These are phyloP conservation scores for Mrakia hoshinonis DNA, from an alignment of 768 basidiomycete species.

Conservation along the genomic window DNA sequence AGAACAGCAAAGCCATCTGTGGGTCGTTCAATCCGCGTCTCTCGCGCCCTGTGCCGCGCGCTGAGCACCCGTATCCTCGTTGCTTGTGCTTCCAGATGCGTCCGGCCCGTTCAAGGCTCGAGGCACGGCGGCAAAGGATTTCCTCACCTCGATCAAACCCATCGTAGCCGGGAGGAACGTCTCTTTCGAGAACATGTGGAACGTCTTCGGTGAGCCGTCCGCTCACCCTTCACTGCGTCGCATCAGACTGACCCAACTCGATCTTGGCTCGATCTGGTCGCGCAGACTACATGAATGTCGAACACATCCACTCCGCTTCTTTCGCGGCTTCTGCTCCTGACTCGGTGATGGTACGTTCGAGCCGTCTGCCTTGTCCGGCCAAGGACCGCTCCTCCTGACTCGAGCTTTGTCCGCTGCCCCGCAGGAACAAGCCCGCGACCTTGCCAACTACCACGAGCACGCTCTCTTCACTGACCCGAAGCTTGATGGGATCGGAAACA, in stretches of 20 bases:
- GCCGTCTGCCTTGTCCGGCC: neutral
- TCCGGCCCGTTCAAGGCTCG: conserved; percentile 50
- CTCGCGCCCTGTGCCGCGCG: conserved; percentile 54
- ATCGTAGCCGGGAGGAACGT: conserved; percentile 33
- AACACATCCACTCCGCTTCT: conserved; percentile 35
- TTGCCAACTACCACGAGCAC: conserved; percentile 72
- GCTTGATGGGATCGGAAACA: conserved; percentile 49
- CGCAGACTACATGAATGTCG: conserved; percentile 59
- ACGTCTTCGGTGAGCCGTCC: conserved; percentile 14
- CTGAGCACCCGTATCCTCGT: neutral
- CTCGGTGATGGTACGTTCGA: too few relatives aligned
- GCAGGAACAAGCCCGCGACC: conserved; percentile 60
- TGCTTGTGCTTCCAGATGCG: neutral
- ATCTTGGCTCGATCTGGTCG: neutral
- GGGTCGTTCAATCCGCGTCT: conserved; percentile 57
- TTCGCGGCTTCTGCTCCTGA: neutral
- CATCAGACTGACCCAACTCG: neutral
- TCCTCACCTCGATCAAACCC: conserved; percentile 29
- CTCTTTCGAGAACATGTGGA: conserved; percentile 34
- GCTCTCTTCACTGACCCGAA: conserved; percentile 58
- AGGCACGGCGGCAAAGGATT: conserved; percentile 26
- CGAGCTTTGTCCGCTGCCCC: neutral
- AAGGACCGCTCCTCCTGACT: conserved; percentile 54
- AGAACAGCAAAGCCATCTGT: conserved; percentile 49
- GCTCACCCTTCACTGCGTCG: neutral